Base-by-base conservation (phyloP, 2,329 filamentous ascomycete genomes). In the Trichoderma oligosporum region DNA sequence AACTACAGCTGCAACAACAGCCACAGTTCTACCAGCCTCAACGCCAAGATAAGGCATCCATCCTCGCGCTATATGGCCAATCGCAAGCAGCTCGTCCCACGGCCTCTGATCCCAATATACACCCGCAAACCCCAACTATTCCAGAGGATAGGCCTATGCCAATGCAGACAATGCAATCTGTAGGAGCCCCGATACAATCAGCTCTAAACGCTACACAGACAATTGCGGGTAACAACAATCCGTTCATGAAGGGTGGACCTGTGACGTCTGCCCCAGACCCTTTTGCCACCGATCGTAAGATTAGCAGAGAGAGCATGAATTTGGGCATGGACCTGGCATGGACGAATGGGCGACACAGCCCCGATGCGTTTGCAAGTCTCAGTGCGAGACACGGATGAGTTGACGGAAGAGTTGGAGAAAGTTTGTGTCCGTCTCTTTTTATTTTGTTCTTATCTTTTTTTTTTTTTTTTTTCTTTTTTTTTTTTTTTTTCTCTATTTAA, bases 361-460 rank as follows among this genome's bases (percentile, higher is more conserved):
- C 88, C 3, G 88, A 92, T 71, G 88, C 88, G 12, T 92, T 91
- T 77, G 84, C 88, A 2, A 88, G 86, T 49, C 74, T 92, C 61
- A 90, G 87, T 65, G 83, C 87, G 52, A 76, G 81, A 62, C 79
- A 81, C 65, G 73, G 69, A 66, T 78, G 64, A 73, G 31, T 14
- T 67, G 56, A 16, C 35, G 25, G 36, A 22, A 38, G 53, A 44
- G 48, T 24, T 16, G 25, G 41, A 38, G 36, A 18, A 25, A 16
- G 31, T 33, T n/a, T 47, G 29, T 53, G 18, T 44, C n/a, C n/a
- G n/a, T n/a, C n/a, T n/a, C n/a, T n/a, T n/a, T n/a, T n/a, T n/a
- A n/a, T n/a, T n/a, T 29, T 20, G 5, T 25, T 39, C 42, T 33
- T 38, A n/a, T 24, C 36, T 60, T 35, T 42, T 60, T 35, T 24